Base-by-base conservation (phyloP, 352 stramenopile species). In the Phytophthora pluvialis region DNA sequence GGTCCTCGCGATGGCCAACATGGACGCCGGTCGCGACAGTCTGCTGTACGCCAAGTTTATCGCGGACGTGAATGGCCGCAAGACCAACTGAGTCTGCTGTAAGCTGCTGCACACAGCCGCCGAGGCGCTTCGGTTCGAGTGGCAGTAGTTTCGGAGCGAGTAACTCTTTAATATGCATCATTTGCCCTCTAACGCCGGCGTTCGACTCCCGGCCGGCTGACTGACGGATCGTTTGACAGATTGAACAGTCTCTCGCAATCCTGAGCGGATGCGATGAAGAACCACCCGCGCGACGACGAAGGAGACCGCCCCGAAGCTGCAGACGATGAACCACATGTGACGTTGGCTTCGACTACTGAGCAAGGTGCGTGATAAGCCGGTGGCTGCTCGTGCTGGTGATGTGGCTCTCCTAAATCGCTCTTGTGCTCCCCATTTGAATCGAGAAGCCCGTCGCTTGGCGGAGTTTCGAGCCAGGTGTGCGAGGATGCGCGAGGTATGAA, bases 11-110 rank as follows among this genome's bases (percentile, higher is more conserved):
- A 86, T 93, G 67, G 69, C 70, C 57, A 90, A 80, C 68, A 94
- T 95, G 81, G 77, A 94, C 48, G 69, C 78, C 5, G 72, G 74
- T 15, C 86, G 82, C 25, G 88, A 95, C 71, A 93, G 80, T 64
- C 68, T 95, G 51, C 74, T 95, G 9, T 93, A 92, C 62, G 88
- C 86, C 78, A 95, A 95, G 77, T 95, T 95, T 61, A 88, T 78
- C 43, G 78, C 81, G 3, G 72, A 86, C 59, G 67, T 75, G 33
- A 81, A 68, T 52, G 51, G 74, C 48, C 80, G 77, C 32, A 90
- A 90, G 65, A 74, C 55, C 32, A 80, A 88, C 53, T 90, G 81
- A 77, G 52, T 56, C 31, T 38, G 46, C 43, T 33, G 21, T 36
- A 29, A 57, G 44, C 33, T 60, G 54, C 21, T 57, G 35, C 18